Evolutionary conservation across 768 basidiomycete genomes (phyloP), one percentile per base, ranked within the genome.

Genomic region (Tephrocybe sp.): DNA sequence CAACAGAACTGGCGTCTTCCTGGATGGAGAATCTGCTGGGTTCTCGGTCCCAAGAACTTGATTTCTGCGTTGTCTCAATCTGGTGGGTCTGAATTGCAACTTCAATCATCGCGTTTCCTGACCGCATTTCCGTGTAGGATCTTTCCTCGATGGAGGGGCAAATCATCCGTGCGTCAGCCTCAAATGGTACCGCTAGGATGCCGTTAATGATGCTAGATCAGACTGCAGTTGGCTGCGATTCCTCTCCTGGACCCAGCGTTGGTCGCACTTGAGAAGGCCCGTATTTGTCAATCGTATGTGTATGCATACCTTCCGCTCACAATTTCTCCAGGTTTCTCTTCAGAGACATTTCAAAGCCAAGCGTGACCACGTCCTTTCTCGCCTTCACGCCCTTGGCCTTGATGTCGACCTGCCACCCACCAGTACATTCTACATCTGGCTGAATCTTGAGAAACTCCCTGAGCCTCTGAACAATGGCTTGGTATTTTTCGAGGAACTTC

Each of bases 11-110:
- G 89, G 87, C 84, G 94, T 59, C 83, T 94, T 47, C 93, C 94
- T 8, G 94, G 94, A 29, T 97, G 92, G 92, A 80, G 94, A 56
- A 74, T 94, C 33, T 94, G 91, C 70, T 92, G 89, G 94, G 92
- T 97, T 25, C 64, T 95, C 18, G 94, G 92, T 0, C 94, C 94
- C 13, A 92, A 88, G 69, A 88, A 90, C 64, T 64, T 97, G 38
- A 76, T 97, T 56, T 84, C 86, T 7, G 94, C 94, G 1, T 79
- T 97, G 34, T 91, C 89, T n/a, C 94, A 97, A 62, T 88, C 88
- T 19, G 90, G 87, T 71, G 69, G 65, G 10, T 18, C 16, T 1
- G 36, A 3, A 12, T 5, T 21, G 34, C 24, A 39, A 15, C 3
- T 5, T 21, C 21, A 1, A 9, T 18, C 27, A 11, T 29, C 5